phyloP scores from a whole-genome alignment of 2,329 filamentous ascomycete species.

The Aspergillus eucalypticola region DNA sequence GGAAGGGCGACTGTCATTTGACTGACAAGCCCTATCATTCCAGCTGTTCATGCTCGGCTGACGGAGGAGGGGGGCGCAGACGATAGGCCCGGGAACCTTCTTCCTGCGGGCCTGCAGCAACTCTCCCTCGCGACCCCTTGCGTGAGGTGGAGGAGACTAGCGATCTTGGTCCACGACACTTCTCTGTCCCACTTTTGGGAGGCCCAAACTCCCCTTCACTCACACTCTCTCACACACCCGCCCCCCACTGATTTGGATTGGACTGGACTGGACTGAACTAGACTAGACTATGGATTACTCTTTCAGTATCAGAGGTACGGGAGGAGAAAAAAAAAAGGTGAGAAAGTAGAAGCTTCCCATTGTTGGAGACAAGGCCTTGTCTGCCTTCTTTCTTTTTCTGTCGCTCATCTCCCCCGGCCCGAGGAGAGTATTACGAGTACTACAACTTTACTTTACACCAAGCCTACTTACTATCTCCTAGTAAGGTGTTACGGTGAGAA shows the following conservation, averaged over 20 bases:
- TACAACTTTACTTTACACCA: no score
- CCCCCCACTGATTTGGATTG: conserved; percentile 8
- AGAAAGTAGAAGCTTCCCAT: background rate
- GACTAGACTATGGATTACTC: conserved; percentile 15
- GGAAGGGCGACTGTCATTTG: conserved; percentile 13
- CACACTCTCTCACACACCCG: no score
- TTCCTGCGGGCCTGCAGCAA: conserved; percentile 19
- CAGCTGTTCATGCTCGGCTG: conserved; percentile 22
- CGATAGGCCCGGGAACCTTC: conserved; percentile 26
- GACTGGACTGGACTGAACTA: conserved; percentile 1
- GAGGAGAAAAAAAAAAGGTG: background rate
- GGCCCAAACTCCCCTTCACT: conserved; percentile 7
- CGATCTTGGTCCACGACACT: conserved; percentile 12
- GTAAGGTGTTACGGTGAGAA: background rate
- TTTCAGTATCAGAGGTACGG: conserved; percentile 17
- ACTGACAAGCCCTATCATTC: conserved; percentile 19
- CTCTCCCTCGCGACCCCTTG: conserved; percentile 23
- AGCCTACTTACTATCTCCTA: no score
- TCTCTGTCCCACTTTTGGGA: conserved; percentile 13
- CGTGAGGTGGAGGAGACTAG: conserved; percentile 20
- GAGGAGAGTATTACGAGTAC: no score
- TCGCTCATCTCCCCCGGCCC: no score
- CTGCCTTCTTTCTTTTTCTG: background rate
- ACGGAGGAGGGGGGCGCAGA: conserved; percentile 14
- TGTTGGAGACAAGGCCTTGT: conserved; percentile 6